These are phyloP conservation scores for Casuarina equisetifolia DNA, from an alignment of 306 rosid species.

Conservation along the genomic window DNA sequence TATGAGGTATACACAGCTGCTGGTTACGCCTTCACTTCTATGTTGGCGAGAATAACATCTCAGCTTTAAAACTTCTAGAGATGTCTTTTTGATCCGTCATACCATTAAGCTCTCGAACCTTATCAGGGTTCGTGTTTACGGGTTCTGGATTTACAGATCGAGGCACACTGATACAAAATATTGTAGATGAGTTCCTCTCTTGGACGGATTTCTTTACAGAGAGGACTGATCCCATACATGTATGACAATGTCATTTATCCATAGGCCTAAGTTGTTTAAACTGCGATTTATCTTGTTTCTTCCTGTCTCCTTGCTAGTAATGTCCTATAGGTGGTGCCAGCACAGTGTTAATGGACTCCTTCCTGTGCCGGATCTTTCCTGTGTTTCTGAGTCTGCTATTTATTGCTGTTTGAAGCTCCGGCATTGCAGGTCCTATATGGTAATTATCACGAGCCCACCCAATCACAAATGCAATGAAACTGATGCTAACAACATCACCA, in stretches of 20 bases:
- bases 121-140: neutral
- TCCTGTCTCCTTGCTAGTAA: neutral
- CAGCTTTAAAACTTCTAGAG: conserved; percentile 14
- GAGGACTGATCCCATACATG: neutral
- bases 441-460: too few species aligned
- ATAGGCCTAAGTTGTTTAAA: neutral
- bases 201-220: neutral
- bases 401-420: too few species aligned
- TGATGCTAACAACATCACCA: too few species aligned
- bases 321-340: too few species aligned
- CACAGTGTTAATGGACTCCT: too few species aligned
- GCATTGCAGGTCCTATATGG: too few species aligned
- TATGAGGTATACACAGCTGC: neutral
- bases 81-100: neutral
- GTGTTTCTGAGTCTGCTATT: too few species aligned
- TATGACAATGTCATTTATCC: neutral
- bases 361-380: too few species aligned
- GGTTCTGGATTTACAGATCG: neutral
- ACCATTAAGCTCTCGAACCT: neutral
- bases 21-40: conserved; percentile 4
- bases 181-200: neutral
- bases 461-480: too few species aligned
- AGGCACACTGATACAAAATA: too few species aligned
- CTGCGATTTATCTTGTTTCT: neutral
- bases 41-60: conserved; percentile 13